Base-by-base conservation (phyloP, 1,139 yeast species). In the Debaryomyces sp. region DNA sequence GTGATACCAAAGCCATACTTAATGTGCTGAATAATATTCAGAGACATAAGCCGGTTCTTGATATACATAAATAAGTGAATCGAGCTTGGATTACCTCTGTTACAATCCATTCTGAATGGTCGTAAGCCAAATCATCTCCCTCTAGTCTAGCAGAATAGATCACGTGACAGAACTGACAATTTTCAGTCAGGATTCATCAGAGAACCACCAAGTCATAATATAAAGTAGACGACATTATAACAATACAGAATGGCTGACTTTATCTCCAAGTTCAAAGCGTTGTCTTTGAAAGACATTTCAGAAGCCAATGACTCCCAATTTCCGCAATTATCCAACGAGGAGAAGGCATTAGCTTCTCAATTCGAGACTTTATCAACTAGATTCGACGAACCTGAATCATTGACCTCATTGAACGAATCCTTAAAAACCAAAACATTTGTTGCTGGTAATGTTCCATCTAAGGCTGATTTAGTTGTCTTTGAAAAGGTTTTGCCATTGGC, bases 311-410 rank as follows among this genome's bases (percentile, higher is more conserved):
- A 66, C 13, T 50, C 68, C 12, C 51, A 60, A 41, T 73, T 75
- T 50, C 68, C 76, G 8, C 64, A 65, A 48, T 70, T 80, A 52
- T 59, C 72, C 41, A 62, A 66, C 45, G 85, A 81, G 58, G 78
- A 79, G 71, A 75, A 78, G 58, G 97, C 97, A n/a, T 78, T 87
- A 57, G 78, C 82, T 55, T 79, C 89, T 38, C 97, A 92, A 72
- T 89, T 94, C 86, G 77, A 78, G 53, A 85, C 96, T 9, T 78
- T 90, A 50, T 77, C 92, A 23, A 68, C 67, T 38, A 78, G 89
- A 62, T 71, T 87, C 58, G 67, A 66, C 50, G 80, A 75, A 50
- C 84, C 86, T 38, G 84, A 78, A 50, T 71, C 82, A 18, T 71
- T 85, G 54, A 73, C 70, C 23, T 77, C 80, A 49, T 78, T 94